Evolutionary conservation across 164 flowering plant genomes (phyloP).

Genomic region (Vitis amurensis): DNA sequence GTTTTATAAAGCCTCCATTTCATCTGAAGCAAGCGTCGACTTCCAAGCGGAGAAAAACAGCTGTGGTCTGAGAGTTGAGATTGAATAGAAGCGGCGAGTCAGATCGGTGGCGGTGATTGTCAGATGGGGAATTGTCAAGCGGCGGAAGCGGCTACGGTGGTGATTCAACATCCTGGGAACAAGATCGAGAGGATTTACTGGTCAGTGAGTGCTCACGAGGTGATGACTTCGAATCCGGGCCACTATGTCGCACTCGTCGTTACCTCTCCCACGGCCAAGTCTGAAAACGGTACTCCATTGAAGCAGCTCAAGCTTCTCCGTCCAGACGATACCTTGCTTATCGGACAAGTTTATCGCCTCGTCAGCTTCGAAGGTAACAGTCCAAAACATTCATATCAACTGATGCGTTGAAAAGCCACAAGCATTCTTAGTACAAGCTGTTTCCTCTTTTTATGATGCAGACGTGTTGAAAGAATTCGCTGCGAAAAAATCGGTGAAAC

Average conservation of each 20-base stretch:
- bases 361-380: conserved; percentile 68
- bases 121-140: conserved; percentile 87
- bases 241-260: conserved; percentile 66
- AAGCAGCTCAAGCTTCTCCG: conserved; percentile 75
- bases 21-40: too few relatives aligned
- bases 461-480: conserved; percentile 81
- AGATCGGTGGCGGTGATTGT: neutral
- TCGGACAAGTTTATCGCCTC: conserved; percentile 79
- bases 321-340: conserved; percentile 60
- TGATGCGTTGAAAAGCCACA: too few relatives aligned
- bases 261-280: conserved; percentile 20
- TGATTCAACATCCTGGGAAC: conserved; percentile 55
- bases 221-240: conserved; percentile 72
- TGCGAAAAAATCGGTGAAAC: conserved; percentile 59
- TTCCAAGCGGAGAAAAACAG: neutral
- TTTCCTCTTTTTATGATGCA: conserved; percentile 17
- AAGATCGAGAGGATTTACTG: conserved; percentile 57
- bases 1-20: too few relatives aligned
- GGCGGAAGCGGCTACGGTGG: conserved; percentile 68
- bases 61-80: neutral
- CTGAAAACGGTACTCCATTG: conserved; percentile 38
- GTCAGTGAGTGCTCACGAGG: conserved; percentile 55
- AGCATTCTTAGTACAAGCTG: neutral
- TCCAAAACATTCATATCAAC: too few relatives aligned
- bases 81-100: neutral